Percentiles rank a stretch among this genome's conserved stretches.
Conservation (phyloP, 495 filamentous ascomycete species). For the Antarctomyces pellizariae region DNA sequence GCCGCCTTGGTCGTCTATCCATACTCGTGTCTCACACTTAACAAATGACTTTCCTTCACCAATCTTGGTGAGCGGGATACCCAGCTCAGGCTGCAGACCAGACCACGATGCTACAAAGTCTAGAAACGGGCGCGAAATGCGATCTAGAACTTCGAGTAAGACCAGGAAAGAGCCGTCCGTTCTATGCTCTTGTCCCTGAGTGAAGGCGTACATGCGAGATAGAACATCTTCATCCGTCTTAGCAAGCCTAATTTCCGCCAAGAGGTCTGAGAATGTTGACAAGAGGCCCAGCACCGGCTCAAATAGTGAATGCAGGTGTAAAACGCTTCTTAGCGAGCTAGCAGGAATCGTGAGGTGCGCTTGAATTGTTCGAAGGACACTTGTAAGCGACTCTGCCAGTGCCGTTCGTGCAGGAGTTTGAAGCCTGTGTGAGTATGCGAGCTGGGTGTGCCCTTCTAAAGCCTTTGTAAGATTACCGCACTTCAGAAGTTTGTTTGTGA, state of each 20-base stretch:
- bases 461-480: constrained; percentile 32
- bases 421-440: no score
- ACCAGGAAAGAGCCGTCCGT: constrained; percentile 34
- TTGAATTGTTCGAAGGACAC: constrained; percentile 29
- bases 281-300: constrained; percentile 37
- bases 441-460: no score
- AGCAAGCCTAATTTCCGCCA: constrained; percentile 25
- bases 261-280: constrained; percentile 32
- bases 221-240: constrained; percentile 44
- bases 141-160: constrained; percentile 40
- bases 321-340: constrained; percentile 22
- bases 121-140: constrained; percentile 46
- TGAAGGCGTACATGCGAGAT: constrained; percentile 37
- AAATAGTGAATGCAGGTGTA: constrained; percentile 50
- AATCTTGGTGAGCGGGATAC: constrained; percentile 21
- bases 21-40: constrained; percentile 29
- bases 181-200: constrained; percentile 37
- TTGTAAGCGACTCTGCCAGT: constrained; percentile 32
- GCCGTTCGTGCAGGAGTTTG: constrained; percentile 31
- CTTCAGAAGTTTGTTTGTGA: constrained; percentile 31
- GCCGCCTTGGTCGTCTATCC: constrained; percentile 28
- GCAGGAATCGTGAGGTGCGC: constrained; percentile 24
- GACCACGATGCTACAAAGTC: constrained; percentile 54
- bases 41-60: constrained; percentile 31
- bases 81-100: constrained; percentile 35